Percentiles rank a stretch among this genome's conserved stretches.
Conservation (phyloP, 2,329 filamentous ascomycete genomes). For the Aschersonia sp. region DNA sequence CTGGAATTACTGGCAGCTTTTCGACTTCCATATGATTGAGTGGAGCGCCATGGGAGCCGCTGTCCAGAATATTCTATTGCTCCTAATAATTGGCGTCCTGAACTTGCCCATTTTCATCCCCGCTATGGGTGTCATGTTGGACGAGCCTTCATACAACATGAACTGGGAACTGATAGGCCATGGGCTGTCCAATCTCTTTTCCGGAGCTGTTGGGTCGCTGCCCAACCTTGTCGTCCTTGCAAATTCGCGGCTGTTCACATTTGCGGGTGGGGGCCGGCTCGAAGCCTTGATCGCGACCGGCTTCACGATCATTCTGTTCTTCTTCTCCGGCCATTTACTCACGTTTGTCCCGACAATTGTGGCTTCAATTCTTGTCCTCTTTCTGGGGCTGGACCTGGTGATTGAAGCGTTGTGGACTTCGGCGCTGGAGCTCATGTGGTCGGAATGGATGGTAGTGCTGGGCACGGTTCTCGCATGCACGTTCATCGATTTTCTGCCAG, state of each 20-base stretch:
- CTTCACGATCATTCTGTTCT: not conserved
- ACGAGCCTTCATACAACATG: not conserved
- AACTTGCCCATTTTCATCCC: not conserved
- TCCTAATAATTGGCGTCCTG: not conserved
- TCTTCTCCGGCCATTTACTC: not conserved
- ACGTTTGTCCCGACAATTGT: not conserved
- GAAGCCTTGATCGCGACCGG: not conserved
- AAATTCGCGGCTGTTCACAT: not conserved
- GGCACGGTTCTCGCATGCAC: not conserved
- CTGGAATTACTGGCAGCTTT: not conserved
- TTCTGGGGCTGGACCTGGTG: not conserved
- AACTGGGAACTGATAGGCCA: not conserved
- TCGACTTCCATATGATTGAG: not conserved
- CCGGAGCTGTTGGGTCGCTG: not conserved
- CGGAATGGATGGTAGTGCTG: not conserved
- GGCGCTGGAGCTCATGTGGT: not conserved
- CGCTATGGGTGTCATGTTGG: not conserved
- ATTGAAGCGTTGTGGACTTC: conserved; percentile 1
- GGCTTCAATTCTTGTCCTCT: not conserved
- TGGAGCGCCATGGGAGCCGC: not conserved
- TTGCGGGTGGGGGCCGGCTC: not conserved
- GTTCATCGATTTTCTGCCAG: not conserved
- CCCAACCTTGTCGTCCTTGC: not conserved
- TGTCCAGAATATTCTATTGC: not conserved
- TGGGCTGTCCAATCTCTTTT: not conserved